Percentiles rank a stretch among this genome's conserved stretches.
These are phyloP conservation scores for Candida sphagnicola DNA, from an alignment of 805 yeast genomes.

Conservation along the genomic window DNA sequence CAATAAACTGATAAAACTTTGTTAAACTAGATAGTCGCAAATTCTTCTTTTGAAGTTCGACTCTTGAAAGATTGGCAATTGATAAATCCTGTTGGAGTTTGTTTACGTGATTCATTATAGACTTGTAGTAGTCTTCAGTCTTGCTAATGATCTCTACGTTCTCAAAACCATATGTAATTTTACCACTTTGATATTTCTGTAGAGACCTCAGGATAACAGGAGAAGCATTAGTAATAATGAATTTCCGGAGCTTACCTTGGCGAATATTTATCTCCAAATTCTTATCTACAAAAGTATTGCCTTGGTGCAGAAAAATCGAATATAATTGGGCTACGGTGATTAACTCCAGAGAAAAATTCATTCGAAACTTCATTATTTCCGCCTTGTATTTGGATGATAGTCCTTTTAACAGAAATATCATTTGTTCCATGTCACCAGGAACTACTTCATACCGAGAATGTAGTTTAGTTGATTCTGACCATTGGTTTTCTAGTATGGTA, in stretches of 20 bases:
- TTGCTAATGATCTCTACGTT: conserved; percentile 35
- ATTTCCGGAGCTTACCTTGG: conserved; percentile 34
- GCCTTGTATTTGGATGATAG: conserved; percentile 31
- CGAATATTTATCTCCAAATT: conserved; percentile 34
- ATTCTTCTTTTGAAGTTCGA: conserved; percentile 8
- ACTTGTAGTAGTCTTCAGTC: conserved; percentile 16
- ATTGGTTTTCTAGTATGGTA: conserved; percentile 29
- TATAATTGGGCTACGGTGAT: conserved; percentile 47
- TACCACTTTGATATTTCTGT: conserved; percentile 28
- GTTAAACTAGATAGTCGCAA: conserved; percentile 12
- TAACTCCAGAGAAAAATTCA: conserved; percentile 35
- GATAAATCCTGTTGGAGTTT: conserved; percentile 2
- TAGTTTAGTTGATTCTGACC: conserved; percentile 33
- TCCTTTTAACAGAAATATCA: conserved; percentile 31
- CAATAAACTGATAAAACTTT: conserved; percentile 19
- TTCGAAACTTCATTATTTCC: conserved; percentile 32
- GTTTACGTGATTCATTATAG: conserved; percentile 13
- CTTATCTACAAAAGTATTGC: conserved; percentile 49
- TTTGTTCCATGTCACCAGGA: conserved; percentile 18
- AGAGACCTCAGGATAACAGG: conserved; percentile 40
- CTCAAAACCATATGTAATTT: conserved; percentile 40
- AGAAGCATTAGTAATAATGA: conserved; percentile 40
- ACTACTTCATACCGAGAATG: conserved; percentile 19
- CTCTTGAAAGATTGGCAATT: neutral
- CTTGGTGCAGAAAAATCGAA: conserved; percentile 40